A percentile compares a stretch with the other conserved stretches of the same genome.
Evolutionary conservation across 345 rosid genomes (phyloP).

Genomic region (Hibiscus tridactylites): DNA sequence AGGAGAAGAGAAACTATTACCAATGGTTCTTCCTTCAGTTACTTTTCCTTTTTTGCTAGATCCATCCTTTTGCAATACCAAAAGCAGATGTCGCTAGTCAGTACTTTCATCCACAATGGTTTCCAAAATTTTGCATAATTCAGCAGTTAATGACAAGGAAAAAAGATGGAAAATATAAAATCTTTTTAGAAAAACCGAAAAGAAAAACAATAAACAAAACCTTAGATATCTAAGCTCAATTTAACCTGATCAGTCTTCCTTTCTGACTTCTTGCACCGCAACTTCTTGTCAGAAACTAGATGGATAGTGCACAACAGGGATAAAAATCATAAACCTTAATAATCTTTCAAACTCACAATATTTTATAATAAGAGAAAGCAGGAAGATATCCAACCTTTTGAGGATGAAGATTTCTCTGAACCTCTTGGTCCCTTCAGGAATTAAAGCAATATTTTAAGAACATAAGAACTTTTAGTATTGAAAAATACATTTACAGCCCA

Average conservation of each 20-base stretch:
- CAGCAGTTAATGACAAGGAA: not conserved
- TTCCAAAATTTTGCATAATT: not conserved
- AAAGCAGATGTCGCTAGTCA: not conserved
- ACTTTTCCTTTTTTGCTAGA: slow-evolving; percentile 29
- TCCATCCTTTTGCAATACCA: slow-evolving; percentile 30
- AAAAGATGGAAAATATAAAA: no score
- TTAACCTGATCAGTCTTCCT: slow-evolving; percentile 30
- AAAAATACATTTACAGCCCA: not conserved
- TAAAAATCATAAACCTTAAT: slow-evolving; percentile 9
- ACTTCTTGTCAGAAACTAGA: slow-evolving; percentile 33
- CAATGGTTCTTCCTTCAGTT: slow-evolving; percentile 16
- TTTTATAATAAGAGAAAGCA: slow-evolving; percentile 6
- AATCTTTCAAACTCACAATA: not conserved
- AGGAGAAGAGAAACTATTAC: slow-evolving; percentile 8
- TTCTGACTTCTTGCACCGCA: slow-evolving; percentile 17
- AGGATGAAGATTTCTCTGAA: slow-evolving; percentile 25
- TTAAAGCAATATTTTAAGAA: slow-evolving; percentile 17
- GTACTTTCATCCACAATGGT: not conserved
- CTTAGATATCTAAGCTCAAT: slow-evolving; percentile 8
- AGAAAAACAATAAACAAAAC: not conserved
- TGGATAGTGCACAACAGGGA: slow-evolving; percentile 17
- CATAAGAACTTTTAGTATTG: not conserved
- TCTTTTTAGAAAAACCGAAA: not conserved
- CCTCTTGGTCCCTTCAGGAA: slow-evolving; percentile 27
- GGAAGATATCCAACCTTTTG: slow-evolving; percentile 30